These are phyloP conservation scores for Phytophthora meadii DNA, from an alignment of 352 stramenopile species.

Conservation along the genomic window DNA sequence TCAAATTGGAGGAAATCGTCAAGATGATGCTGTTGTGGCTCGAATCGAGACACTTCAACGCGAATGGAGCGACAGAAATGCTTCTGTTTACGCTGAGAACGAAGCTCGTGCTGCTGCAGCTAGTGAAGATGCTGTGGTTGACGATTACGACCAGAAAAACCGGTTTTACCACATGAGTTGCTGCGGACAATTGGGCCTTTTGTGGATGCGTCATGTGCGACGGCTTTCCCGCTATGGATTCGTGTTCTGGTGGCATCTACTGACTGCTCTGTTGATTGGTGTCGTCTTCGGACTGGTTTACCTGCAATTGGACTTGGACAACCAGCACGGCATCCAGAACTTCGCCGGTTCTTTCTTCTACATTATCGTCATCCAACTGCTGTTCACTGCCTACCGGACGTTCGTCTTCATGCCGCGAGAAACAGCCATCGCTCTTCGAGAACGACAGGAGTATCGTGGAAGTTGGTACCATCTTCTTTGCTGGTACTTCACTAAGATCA, in stretches of 20 bases:
- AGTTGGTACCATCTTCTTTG: constrained; percentile 49
- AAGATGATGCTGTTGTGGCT: constrained; percentile 35
- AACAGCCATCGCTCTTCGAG: constrained; percentile 47
- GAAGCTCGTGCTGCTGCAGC: constrained; percentile 9
- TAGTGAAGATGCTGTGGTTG: constrained; percentile 20
- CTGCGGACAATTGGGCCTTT: constrained; percentile 38
- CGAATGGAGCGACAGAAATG: constrained; percentile 40
- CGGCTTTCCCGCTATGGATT: constrained; percentile 54
- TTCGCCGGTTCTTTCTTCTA: constrained; percentile 63
- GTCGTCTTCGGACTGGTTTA: constrained; percentile 55
- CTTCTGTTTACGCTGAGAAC: constrained; percentile 26
- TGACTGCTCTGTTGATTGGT: constrained; percentile 55
- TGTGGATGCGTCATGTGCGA: constrained; percentile 43
- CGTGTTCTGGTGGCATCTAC: constrained; percentile 48
- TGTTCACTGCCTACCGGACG: constrained; percentile 46
- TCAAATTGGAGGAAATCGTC: constrained; percentile 40
- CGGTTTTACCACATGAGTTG: constrained; percentile 42
- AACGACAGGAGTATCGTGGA: constrained; percentile 49
- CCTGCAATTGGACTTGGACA: constrained; percentile 49
- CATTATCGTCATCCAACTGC: constrained; percentile 53
- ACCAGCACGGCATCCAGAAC: constrained; percentile 62
- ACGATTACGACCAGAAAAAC: constrained; percentile 34
- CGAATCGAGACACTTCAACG: constrained; percentile 42
- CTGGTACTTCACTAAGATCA: constrained; percentile 58
- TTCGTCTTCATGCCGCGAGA: constrained; percentile 52